Evolutionary conservation across 2,329 filamentous ascomycete species (phyloP).

Genomic region (Trichoderma semiorbis): DNA sequence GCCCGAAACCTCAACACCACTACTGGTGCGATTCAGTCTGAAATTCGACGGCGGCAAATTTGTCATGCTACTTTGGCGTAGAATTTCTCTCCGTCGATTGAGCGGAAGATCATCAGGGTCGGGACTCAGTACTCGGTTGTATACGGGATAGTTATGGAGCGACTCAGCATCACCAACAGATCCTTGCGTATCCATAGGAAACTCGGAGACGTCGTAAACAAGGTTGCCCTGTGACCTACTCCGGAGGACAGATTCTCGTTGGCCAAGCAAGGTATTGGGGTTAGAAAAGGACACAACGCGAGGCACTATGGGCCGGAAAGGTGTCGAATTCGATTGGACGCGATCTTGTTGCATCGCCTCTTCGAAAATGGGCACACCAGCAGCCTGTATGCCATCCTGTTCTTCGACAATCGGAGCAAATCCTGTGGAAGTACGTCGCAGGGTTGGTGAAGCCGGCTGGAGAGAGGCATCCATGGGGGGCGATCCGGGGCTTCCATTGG

Average conservation of each 20-base stretch:
- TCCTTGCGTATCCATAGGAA: constrained; percentile 24
- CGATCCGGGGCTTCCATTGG: constrained; percentile 23
- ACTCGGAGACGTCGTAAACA: constrained; percentile 27
- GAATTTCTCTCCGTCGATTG: constrained; percentile 61
- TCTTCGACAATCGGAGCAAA: constrained; percentile 47
- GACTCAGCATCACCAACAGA: constrained; percentile 42
- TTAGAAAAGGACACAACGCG: constrained; percentile 50
- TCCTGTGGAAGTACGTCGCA: constrained; percentile 29
- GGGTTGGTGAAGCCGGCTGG: constrained; percentile 23
- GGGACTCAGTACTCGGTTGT: constrained; percentile 30
- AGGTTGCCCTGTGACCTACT: constrained; percentile 48
- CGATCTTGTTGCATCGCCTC: constrained; percentile 1
- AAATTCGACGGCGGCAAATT: constrained; percentile 29
- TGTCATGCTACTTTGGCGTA: constrained; percentile 50
- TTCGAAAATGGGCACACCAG: constrained; percentile 24
- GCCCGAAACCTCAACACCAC: constrained; percentile 31
- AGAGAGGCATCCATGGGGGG: constrained; percentile 21
- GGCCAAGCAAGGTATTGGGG: constrained; percentile 54
- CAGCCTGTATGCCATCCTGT: constrained; percentile 19
- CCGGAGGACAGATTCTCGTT: constrained; percentile 53
- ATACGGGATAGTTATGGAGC: constrained; percentile 36
- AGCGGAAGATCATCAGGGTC: constrained; percentile 69
- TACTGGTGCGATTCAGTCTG: constrained; percentile 23
- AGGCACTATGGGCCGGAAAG: constrained; percentile 34
- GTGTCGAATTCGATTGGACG: constrained; percentile 24